Evolutionary conservation across 192 early-diverging fungal species (phyloP).

Genomic region (Oehlia diaphana): DNA sequence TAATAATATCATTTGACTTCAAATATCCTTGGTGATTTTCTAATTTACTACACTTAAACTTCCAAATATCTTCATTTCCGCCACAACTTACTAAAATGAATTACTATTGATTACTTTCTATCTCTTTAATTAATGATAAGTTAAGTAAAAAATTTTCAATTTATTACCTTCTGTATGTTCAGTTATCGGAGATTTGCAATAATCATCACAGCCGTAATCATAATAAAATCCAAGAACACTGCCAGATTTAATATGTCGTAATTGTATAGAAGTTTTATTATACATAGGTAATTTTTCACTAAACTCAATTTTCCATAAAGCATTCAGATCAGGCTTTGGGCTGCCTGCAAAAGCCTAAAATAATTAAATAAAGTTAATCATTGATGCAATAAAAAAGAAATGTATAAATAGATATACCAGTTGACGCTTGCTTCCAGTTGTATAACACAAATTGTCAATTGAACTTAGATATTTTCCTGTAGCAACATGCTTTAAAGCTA

Average conservation of each 20-base stretch:
- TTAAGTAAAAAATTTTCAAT: neutral
- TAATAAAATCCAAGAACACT: neutral
- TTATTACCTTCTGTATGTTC: neutral
- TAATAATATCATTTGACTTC: neutral
- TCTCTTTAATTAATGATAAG: neutral
- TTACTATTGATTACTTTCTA: too few relatives aligned
- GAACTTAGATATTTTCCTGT: neutral
- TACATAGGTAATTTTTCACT: neutral
- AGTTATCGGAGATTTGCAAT: too few relatives aligned
- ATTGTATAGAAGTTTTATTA: neutral
- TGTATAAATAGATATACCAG: neutral
- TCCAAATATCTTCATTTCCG: too few relatives aligned
- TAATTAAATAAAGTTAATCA: too few relatives aligned
- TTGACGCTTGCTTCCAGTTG: neutral
- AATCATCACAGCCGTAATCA: too few relatives aligned
- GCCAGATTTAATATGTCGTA: neutral
- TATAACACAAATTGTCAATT: neutral
- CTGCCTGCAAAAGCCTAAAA: too few relatives aligned
- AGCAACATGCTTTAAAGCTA: neutral
- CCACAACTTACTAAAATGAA: too few relatives aligned
- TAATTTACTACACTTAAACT: too few relatives aligned
- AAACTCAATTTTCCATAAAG: neutral
- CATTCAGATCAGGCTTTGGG: neutral
- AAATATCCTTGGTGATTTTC: neutral
- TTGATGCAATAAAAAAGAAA: too few relatives aligned